Evolutionary conservation across 2,329 filamentous ascomycete species (phyloP).

Genomic region (Leptographium flavum): DNA sequence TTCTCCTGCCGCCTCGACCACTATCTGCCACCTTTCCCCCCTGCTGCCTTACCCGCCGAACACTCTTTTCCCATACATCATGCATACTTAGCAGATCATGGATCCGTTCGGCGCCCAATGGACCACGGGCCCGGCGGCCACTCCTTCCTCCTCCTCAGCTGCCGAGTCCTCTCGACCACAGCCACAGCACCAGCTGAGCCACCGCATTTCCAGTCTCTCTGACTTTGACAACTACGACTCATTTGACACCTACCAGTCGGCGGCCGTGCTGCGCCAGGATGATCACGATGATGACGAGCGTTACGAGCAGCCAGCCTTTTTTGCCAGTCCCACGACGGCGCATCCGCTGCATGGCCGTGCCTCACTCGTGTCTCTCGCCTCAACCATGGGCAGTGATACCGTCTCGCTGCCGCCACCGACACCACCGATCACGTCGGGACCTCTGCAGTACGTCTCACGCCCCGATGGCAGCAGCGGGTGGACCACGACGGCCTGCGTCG

Average conservation of each 20-base stretch:
- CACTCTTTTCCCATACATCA: background rate
- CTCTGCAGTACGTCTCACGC: background rate
- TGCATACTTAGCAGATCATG: conserved; percentile 5
- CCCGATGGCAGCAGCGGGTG: background rate
- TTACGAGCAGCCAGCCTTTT: no score
- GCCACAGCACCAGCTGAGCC: background rate
- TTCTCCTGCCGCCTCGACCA: background rate
- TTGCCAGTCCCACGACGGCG: background rate
- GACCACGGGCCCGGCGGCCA: conserved; percentile 1
- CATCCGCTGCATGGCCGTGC: conserved; percentile 18
- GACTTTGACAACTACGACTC: conserved; percentile 17
- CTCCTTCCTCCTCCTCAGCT: no score
- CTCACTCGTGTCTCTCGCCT: conserved; percentile 26
- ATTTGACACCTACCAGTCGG: conserved; percentile 36
- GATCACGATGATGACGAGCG: no score
- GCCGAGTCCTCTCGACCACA: background rate
- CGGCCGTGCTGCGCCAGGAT: conserved; percentile 7
- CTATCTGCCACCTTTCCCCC: background rate
- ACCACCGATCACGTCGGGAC: background rate
- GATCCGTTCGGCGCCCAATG: conserved; percentile 5
- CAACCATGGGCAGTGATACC: conserved; percentile 7
- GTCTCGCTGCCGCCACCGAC: background rate
- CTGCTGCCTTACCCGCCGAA: background rate
- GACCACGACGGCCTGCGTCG: background rate
- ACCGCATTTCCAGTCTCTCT: conserved; percentile 16